phyloP scores from a whole-genome alignment of 352 stramenopile species.

The Globisporangium viniferum region DNA sequence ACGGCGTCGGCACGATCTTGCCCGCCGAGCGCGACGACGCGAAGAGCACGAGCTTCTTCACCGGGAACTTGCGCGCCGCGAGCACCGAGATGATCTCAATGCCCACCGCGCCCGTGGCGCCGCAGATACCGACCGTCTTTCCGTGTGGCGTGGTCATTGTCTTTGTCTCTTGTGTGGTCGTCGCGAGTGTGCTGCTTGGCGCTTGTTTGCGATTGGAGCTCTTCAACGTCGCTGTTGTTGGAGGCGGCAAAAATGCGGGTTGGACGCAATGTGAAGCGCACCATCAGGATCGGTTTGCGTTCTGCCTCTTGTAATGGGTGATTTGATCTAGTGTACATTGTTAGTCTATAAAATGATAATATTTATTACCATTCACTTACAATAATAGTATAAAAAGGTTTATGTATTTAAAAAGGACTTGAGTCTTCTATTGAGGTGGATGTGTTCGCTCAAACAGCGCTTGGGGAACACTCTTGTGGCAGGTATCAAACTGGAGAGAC shows the following conservation, averaged over 20 bases:
- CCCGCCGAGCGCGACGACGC: conserved; percentile 92
- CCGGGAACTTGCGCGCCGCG: conserved; percentile 80
- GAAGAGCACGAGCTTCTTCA: conserved; percentile 94
- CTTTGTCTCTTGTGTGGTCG: not conserved
- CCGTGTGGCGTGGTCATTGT: conserved; percentile 50
- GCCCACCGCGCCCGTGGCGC: conserved; percentile 92
- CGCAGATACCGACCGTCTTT: conserved; percentile 79
- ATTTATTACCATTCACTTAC: no score
- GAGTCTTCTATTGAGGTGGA: not conserved
- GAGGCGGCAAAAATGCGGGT: conserved; percentile 8
- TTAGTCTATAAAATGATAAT: no score
- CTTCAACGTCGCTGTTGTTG: conserved; percentile 9
- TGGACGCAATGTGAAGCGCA: not conserved
- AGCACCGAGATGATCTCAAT: conserved; percentile 96
- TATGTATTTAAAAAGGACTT: not conserved
- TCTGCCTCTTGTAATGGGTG: not conserved
- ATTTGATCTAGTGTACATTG: not conserved
- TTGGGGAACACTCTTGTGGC: conserved; percentile 19
- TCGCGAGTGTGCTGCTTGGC: conserved; percentile 2
- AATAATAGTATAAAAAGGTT: not conserved
- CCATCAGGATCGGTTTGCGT: not conserved
- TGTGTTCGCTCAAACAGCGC: conserved; percentile 23
- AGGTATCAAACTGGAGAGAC: not conserved
- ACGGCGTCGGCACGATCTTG: conserved; percentile 86
- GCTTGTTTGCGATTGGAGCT: conserved; percentile 8